Percentiles rank a stretch among this genome's conserved stretches.
Conservation (phyloP, 1,284 basidiomycete genomes). For the Rhodotorula sp. region DNA sequence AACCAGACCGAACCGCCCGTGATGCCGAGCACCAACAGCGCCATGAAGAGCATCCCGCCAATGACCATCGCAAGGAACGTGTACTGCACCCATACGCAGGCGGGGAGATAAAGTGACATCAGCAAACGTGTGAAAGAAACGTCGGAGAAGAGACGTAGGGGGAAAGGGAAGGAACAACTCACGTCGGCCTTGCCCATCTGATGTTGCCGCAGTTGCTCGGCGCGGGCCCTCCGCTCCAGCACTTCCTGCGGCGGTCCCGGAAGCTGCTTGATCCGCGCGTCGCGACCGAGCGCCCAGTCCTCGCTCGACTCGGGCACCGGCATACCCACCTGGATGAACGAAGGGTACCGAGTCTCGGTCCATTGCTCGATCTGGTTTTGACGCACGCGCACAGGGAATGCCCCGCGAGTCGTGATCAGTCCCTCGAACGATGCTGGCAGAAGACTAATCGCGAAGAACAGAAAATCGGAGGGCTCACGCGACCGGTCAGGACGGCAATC, state of each 20-base stretch:
- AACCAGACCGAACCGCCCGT: conserved; percentile 14
- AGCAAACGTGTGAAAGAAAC: background rate
- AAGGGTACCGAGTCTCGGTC: conserved; percentile 60
- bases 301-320: conserved; percentile 28
- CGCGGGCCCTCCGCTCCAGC: conserved; percentile 18
- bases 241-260: conserved; percentile 25
- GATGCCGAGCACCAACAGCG: conserved; percentile 2
- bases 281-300: conserved; percentile 36
- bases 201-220: conserved; percentile 4
- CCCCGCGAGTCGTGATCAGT: too few species aligned
- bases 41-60: conserved; percentile 19
- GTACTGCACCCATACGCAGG: conserved; percentile 13
- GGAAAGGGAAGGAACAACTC: background rate
- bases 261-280: conserved; percentile 39
- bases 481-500: conserved; percentile 74
- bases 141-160: too few species aligned
- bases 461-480: conserved; percentile 52
- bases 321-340: conserved; percentile 36
- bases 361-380: conserved; percentile 76
- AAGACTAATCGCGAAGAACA: background rate
- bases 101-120: too few species aligned
- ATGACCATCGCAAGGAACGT: conserved; percentile 31
- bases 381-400: too few species aligned
- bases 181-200: conserved; percentile 33
- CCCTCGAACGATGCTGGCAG: background rate